phyloP scores from a whole-genome alignment of 305 asterid genomes.

The Fraxinus platypoda region DNA sequence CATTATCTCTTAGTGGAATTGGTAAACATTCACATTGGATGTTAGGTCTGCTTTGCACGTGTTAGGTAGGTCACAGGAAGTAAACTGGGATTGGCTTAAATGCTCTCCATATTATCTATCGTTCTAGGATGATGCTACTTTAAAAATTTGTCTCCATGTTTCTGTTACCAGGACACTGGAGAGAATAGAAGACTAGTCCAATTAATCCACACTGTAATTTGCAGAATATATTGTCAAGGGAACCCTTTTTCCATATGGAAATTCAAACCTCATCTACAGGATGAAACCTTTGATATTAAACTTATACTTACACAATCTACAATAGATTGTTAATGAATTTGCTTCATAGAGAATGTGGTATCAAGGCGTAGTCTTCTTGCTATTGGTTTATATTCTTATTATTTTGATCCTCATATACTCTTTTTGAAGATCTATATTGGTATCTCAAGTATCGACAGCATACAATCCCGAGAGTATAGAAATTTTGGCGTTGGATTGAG shows the following conservation, averaged over 20 bases:
- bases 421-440: not conserved
- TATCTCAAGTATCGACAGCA: not conserved
- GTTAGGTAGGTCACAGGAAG: not conserved
- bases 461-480: not conserved
- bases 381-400: not conserved
- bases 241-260: not conserved
- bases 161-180: not conserved
- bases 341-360: slow-evolving; percentile 1
- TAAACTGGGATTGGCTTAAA: not conserved
- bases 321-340: not conserved
- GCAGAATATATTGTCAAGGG: not conserved
- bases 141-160: not conserved
- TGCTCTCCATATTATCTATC: not conserved
- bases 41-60: not conserved
- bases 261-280: not conserved
- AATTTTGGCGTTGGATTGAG: not conserved
- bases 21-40: not conserved
- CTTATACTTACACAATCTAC: not conserved
- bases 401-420: not conserved
- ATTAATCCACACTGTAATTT: not conserved
- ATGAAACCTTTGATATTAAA: not conserved
- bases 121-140: not conserved
- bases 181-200: not conserved
- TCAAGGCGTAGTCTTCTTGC: not conserved
- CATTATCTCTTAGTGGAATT: not conserved